These are phyloP conservation scores for Parathielavia hyrcaniae DNA, from an alignment of 495 filamentous ascomycete species.

Conservation along the genomic window DNA sequence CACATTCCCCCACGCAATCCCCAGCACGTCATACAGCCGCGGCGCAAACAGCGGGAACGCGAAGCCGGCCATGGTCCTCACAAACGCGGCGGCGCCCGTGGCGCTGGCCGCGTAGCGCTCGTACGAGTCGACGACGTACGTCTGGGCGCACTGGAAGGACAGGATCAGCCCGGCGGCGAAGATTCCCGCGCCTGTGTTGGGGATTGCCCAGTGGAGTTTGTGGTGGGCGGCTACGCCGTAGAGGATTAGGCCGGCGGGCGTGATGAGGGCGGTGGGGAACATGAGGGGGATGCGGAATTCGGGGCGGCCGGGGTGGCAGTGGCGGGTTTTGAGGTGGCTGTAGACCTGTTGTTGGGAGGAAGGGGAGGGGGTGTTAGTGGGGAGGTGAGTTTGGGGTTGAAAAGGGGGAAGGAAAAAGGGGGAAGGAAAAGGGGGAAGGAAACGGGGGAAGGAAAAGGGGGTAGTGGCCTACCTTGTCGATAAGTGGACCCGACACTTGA, in stretches of 20 bases:
- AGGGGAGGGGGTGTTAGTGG: too few relatives aligned
- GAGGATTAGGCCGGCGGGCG: neutral
- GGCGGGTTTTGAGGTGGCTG: conserved; percentile 29
- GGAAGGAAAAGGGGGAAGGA: too few relatives aligned
- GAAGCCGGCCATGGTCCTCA: conserved; percentile 65
- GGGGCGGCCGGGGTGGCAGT: conserved; percentile 43
- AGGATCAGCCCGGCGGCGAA: neutral
- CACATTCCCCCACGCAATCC: neutral
- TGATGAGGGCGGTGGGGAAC: conserved; percentile 39
- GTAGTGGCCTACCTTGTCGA: too few relatives aligned
- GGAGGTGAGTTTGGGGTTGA: conserved; percentile 24
- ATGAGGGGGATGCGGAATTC: conserved; percentile 66
- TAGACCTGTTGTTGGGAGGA: too few relatives aligned
- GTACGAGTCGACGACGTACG: conserved; percentile 72
- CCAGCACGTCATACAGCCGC: conserved; percentile 41
- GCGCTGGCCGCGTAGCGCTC: conserved; percentile 68
- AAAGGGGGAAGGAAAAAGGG: too few relatives aligned
- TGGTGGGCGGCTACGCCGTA: conserved; percentile 7
- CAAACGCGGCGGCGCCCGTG: conserved; percentile 57
- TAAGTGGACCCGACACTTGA: too few relatives aligned
- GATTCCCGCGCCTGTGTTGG: neutral
- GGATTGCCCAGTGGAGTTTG: conserved; percentile 3
- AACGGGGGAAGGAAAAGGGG: too few relatives aligned
- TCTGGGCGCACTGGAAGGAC: conserved; percentile 61
- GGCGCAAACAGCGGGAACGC: conserved; percentile 73